Percentiles rank a stretch among this genome's conserved stretches.
phyloP scores from a whole-genome alignment of 345 rosid genomes.

The Boechera retrofracta region DNA sequence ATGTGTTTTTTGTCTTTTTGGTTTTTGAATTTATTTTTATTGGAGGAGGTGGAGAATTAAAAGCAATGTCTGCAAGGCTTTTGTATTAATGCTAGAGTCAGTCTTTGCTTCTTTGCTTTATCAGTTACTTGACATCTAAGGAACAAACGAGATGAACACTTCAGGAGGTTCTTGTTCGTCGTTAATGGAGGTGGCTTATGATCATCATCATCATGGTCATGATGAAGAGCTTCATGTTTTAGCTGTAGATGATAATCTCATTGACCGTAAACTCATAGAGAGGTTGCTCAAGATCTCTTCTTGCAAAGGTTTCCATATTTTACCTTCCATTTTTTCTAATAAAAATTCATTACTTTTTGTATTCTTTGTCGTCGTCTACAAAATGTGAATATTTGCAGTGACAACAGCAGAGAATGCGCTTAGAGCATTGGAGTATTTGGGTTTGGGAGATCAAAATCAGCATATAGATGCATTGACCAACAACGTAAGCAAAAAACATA shows the following conservation, averaged over 20 bases:
- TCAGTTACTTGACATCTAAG: conserved; percentile 27
- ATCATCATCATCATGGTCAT: conserved; percentile 29
- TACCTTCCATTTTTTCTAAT: neutral
- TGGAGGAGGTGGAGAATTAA: conserved; percentile 16
- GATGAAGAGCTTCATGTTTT: conserved; percentile 66
- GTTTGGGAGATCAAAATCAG: conserved; percentile 59
- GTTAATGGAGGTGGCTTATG: conserved; percentile 37
- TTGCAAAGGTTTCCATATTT: conserved; percentile 59
- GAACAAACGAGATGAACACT: conserved; percentile 35
- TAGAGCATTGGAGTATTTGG: conserved; percentile 81
- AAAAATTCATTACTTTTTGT: neutral
- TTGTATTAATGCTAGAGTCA: conserved; percentile 27
- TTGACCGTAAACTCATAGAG: conserved; percentile 75
- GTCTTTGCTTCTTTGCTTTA: conserved; percentile 16
- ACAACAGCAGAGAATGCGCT: conserved; percentile 82
- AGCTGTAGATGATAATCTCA: conserved; percentile 83
- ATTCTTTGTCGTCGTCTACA: neutral
- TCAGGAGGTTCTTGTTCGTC: conserved; percentile 43
- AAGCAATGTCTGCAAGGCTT: conserved; percentile 8
- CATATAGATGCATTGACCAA: conserved; percentile 29
- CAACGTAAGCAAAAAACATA: conserved; percentile 33
- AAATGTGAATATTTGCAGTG: conserved; percentile 51
- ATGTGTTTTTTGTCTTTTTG: conserved; percentile 18
- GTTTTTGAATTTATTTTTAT: neutral
- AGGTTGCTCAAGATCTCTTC: conserved; percentile 67